Evolutionary conservation across 345 rosid genomes (phyloP), one percentile per base, ranked within the genome.

Genomic region (Aquilaria malaccensis): DNA sequence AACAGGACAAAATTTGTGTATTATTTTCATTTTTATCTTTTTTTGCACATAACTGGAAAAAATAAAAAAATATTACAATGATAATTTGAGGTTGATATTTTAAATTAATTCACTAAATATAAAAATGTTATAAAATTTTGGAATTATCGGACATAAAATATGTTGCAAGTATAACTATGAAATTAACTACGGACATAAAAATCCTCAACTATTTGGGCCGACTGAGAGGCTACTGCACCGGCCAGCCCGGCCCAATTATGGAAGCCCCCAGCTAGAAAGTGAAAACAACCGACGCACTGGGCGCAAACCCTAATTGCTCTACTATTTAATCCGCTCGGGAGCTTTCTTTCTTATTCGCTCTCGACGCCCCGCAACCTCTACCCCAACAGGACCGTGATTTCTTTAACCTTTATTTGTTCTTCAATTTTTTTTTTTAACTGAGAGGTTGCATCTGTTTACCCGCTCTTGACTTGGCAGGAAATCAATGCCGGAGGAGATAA

Each of bases 381-480:
- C 10, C 11, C 32, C n/a, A 22, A 22, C 58, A 7, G 58, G 6
- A 1, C 12, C 3, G 11, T 6, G 4, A 2, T 10, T 9, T 7
- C 13, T 5, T 61, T 33, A 10, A 7, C n/a, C 2, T 13, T n/a
- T 50, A 1, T 37, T 22, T 55, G n/a, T n/a, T 33, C 10, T 14
- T 1, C 31, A 31, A 6, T 14, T 22, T 9, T 55, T 6, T 55
- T 1, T 3, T 55, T 33, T 11, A n/a, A n/a, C 33, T 55, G 33
- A 4, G 13, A 55, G 22, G 22, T 56, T 74, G 88, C 95, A 74
- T 75, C 80, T 69, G 83, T 77, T 80, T 71, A 74, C 74, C 82
- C 78, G 52, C 79, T 75, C 72, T 78, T 74, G 45, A 9, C 46
- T 6, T 3, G n/a, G 70, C 70, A 52, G 22, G 62, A 10, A 50